These are phyloP conservation scores for Zygosaccharomyces bailii DNA, from an alignment of 805 yeast species.

Conservation along the genomic window DNA sequence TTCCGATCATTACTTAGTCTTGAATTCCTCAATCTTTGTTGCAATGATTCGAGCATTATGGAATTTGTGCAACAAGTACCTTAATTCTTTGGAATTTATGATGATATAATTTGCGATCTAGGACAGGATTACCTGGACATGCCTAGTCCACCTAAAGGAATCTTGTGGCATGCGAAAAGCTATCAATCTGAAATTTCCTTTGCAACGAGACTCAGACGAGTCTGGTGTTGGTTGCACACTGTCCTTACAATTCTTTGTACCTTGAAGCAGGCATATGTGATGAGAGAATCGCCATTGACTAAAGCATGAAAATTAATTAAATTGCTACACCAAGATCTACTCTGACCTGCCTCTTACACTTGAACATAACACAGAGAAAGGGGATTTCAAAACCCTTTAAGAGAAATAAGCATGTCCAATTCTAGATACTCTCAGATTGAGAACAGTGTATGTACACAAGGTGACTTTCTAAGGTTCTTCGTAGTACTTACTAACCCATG, in stretches of 20 bases:
- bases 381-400: not conserved
- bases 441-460: constrained; percentile 23
- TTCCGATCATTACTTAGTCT: no score
- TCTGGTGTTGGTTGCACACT: constrained; percentile 14
- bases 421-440: constrained; percentile 35
- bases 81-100: constrained; percentile 26
- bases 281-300: constrained; percentile 40
- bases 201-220: constrained; percentile 18
- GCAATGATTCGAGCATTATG: no score
- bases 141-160: constrained; percentile 46
- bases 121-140: constrained; percentile 41
- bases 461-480: not conserved
- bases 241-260: constrained; percentile 2
- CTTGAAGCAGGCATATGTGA: constrained; percentile 19
- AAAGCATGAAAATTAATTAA: constrained; percentile 34
- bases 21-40: no score
- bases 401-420: constrained; percentile 26
- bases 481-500: constrained; percentile 5
- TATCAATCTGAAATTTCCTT: constrained; percentile 24
- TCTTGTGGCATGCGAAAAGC: constrained; percentile 38
- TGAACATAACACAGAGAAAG: not conserved
- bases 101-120: constrained; percentile 59
- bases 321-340: constrained; percentile 42
- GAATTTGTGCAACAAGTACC: not conserved
- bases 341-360: constrained; percentile 29